Conservation (phyloP, 495 filamentous ascomycete species). For the Penicillium cinerascens region DNA sequence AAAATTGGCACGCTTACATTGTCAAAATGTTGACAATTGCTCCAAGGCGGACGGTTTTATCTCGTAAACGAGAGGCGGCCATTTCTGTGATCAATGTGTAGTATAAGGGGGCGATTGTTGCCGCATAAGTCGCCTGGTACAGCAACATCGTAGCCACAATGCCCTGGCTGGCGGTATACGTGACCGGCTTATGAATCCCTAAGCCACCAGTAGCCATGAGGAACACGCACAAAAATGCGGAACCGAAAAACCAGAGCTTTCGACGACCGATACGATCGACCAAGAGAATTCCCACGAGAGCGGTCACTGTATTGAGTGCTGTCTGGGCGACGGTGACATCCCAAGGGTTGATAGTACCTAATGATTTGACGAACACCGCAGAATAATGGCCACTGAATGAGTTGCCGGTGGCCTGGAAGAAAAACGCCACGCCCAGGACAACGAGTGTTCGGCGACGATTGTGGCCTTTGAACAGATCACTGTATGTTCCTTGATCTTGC, state of each 20-base stretch:
- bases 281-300: background rate
- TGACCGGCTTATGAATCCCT: background rate
- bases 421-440: background rate
- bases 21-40: too few relatives aligned
- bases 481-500: background rate
- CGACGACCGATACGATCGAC: background rate
- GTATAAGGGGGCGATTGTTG: too few relatives aligned
- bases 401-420: background rate
- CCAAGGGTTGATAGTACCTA: background rate
- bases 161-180: background rate
- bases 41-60: too few relatives aligned
- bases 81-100: too few relatives aligned
- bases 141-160: conserved; percentile 7
- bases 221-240: background rate
- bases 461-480: background rate
- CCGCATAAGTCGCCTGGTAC: too few relatives aligned
- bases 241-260: background rate
- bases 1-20: too few relatives aligned
- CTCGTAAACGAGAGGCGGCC: too few relatives aligned
- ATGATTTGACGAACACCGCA: background rate
- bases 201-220: conserved; percentile 11
- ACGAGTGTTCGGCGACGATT: background rate
- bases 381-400: background rate
- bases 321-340: background rate
- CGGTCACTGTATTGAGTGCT: background rate